Conservation (phyloP, 345 rosid genomes). For the Noccaea caerulescens region DNA sequence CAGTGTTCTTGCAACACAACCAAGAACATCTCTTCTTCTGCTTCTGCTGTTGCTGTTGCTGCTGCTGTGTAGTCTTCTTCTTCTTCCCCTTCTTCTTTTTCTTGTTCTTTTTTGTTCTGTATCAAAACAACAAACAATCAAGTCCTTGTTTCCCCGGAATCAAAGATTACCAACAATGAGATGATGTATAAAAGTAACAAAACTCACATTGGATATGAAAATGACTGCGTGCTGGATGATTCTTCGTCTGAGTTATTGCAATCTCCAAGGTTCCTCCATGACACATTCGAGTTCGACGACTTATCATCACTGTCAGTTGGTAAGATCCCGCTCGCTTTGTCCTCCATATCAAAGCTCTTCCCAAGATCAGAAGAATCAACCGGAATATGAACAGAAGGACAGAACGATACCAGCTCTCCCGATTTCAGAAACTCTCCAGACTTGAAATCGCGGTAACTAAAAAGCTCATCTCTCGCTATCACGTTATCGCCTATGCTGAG, state of each 20-base stretch:
- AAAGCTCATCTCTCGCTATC: conserved; percentile 43
- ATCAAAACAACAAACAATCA: conserved; percentile 2
- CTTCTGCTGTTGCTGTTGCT: conserved; percentile 35
- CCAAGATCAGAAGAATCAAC: conserved; percentile 37
- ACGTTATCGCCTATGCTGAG: conserved; percentile 44
- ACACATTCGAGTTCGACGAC: conserved; percentile 28
- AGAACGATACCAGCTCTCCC: conserved; percentile 39
- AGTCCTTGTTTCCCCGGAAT: not conserved
- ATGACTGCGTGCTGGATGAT: conserved; percentile 30
- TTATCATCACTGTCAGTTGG: conserved; percentile 32
- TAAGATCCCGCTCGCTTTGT: conserved; percentile 15
- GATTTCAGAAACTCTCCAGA: conserved; percentile 35
- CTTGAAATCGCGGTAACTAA: conserved; percentile 44
- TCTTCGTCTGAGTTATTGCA: conserved; percentile 37
- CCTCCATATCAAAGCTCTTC: conserved; percentile 40
- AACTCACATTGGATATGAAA: conserved; percentile 41
- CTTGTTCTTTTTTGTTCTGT: conserved; percentile 39
- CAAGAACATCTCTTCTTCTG: conserved; percentile 45
- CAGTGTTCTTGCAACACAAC: conserved; percentile 37
- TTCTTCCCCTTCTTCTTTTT: conserved; percentile 22
- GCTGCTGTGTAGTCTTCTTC: conserved; percentile 17
- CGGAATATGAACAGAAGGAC: conserved; percentile 29
- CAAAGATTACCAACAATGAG: conserved; percentile 11
- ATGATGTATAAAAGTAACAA: conserved; percentile 21
- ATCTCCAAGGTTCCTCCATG: conserved; percentile 41